A percentile compares a stretch with the other conserved stretches of the same genome.
Conservation (phyloP, 176 grass and related monocot genomes). For the Bothriochloa decipiens region DNA sequence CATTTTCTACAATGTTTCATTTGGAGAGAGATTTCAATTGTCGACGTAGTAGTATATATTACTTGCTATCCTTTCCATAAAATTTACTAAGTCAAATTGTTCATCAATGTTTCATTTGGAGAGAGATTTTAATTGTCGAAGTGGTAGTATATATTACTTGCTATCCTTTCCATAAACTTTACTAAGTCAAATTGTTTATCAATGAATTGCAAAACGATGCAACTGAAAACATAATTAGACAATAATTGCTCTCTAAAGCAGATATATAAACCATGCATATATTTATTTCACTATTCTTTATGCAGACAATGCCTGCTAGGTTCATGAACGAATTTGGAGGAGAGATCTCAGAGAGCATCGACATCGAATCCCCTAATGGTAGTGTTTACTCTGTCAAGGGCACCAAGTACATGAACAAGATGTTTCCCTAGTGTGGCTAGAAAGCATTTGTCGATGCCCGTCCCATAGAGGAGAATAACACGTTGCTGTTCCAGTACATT, state of each 20-base stretch:
- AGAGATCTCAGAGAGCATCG: constrained; percentile 29
- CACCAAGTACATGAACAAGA: not conserved
- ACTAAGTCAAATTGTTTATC: not conserved
- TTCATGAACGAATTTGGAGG: constrained; percentile 45
- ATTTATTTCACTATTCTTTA: not conserved
- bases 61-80: not conserved
- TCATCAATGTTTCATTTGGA: not conserved
- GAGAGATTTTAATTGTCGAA: not conserved
- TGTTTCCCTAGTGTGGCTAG: constrained; percentile 48
- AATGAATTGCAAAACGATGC: not conserved
- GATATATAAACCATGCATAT: not conserved
- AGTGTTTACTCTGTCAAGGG: constrained; percentile 39
- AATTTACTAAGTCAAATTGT: not conserved
- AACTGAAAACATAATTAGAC: not conserved
- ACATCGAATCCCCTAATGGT: constrained; percentile 46
- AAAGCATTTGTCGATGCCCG: constrained; percentile 39
- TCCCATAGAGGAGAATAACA: constrained; percentile 42
- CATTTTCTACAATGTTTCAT: not conserved
- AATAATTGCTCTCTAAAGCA: not conserved
- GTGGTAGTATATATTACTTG: not conserved
- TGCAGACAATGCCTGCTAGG: constrained; percentile 48
- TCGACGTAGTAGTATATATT: not conserved
- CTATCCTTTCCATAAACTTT: not conserved
- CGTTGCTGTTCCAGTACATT: constrained; percentile 41
- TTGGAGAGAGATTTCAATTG: not conserved